Evolutionary conservation across 169 alveolate species (phyloP), one percentile per base, ranked within the genome.

Genomic region (Plasmodium gallinaceum): DNA sequence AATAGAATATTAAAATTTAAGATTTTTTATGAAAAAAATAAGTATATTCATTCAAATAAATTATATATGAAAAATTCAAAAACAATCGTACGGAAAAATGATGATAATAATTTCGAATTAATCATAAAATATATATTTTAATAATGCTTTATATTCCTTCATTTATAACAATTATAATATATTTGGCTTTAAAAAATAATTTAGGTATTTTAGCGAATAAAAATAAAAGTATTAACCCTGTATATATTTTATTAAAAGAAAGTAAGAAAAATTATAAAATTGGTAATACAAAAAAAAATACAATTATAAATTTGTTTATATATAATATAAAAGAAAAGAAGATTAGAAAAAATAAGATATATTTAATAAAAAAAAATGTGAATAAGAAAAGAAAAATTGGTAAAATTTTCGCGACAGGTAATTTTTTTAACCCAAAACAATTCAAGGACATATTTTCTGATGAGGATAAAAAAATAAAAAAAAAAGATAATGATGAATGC

Each of bases 401-500:
- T 8, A 54, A 16, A 42, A 14, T 69, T 22, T 69, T 22, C 45
- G 91, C 91, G 22, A 54, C 64, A 48, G 52, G 75, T 24, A 60
- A 68, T 46, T 66, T 83, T 61, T 83, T 83, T 57, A 83, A 83
- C 54, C 85, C 85, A n/a, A 83, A 83, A 18, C 83, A 69, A 83
- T 83, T 83, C 68, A 83, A 83, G 32, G 58, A 68, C 46, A 43
- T 83, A 58, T 83, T 83, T 57, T 71, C 83, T 18, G 48, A 70
- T n/a, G 91, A 70, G 12, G 43, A 8, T 39, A 62, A 69, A 12
- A 57, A 83, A n/a, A 80, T 65, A 48, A 52, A 45, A 24, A 62
- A 48, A 42, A 46, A 48, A 43, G 58, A 45, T 69, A 42, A 16
- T 7, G 52, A 83, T 57, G 74, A 46, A 7, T 43, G 58, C 43